Conservation (phyloP, 139 green algal genomes). For the Auxenochlorella pyrenoidosa region DNA sequence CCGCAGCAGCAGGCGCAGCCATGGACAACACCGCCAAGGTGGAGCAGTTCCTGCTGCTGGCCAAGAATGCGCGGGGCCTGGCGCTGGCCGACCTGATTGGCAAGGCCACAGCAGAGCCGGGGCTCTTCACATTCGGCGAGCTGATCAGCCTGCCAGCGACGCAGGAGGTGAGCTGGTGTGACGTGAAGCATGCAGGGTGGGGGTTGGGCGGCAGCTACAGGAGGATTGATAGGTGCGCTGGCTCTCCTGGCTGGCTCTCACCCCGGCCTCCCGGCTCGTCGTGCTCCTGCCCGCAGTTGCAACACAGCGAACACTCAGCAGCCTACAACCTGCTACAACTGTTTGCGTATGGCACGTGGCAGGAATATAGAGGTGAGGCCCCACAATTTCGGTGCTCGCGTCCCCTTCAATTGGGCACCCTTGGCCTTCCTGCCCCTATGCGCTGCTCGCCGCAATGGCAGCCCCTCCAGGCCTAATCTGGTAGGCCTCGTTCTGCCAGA, state of each 20-base stretch:
- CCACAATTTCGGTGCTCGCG: too few relatives aligned
- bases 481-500: too few relatives aligned
- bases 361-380: conserved; percentile 76
- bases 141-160: conserved; percentile 80
- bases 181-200: not conserved
- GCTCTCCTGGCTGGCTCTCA: not conserved
- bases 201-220: too few relatives aligned
- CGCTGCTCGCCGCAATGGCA: not conserved
- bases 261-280: not conserved
- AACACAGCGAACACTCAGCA: conserved; percentile 41
- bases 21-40: conserved; percentile 56
- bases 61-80: conserved; percentile 66
- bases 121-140: conserved; percentile 89
- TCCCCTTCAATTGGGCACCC: too few relatives aligned
- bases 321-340: conserved; percentile 71
- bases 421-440: not conserved
- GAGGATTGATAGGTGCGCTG: too few relatives aligned
- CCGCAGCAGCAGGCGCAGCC: too few relatives aligned
- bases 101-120: conserved; percentile 81
- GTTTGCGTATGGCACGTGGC: conserved; percentile 88
- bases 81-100: conserved; percentile 70
- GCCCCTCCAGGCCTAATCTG: not conserved
- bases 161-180: conserved; percentile 64
- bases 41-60: conserved; percentile 79
- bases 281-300: conserved; percentile 49